Evolutionary conservation across 805 yeast genomes (phyloP).

Genomic region (Metschnikowia santaceciliae): DNA sequence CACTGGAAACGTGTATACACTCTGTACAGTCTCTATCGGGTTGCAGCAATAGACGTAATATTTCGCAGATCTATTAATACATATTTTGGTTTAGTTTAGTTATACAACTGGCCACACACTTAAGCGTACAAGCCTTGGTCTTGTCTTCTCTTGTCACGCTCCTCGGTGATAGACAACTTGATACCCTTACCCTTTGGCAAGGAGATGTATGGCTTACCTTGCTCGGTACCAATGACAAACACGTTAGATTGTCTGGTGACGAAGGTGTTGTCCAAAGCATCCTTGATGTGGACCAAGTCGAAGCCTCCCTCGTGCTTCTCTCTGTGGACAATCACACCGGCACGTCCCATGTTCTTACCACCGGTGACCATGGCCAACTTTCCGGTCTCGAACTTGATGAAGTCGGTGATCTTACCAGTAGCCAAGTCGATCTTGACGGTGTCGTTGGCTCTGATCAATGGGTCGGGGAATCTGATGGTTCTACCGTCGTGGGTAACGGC

Average conservation of each 20-base stretch:
- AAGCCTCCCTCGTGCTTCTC: slow-evolving; percentile 98
- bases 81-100: slow-evolving; percentile 1
- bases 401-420: slow-evolving; percentile 88
- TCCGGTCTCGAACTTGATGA: slow-evolving; percentile 87
- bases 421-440: slow-evolving; percentile 96
- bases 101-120: not conserved
- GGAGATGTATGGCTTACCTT: slow-evolving; percentile 89
- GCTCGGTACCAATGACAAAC: slow-evolving; percentile 86
- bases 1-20: not conserved
- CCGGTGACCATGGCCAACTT: slow-evolving; percentile 91
- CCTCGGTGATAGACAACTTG: slow-evolving; percentile 92
- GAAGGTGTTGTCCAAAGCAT: slow-evolving; percentile 88
- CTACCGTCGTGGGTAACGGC: slow-evolving; percentile 99
- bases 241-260: slow-evolving; percentile 93
- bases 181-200: slow-evolving; percentile 99
- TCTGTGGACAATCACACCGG: slow-evolving; percentile 93
- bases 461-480: slow-evolving; percentile 99
- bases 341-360: slow-evolving; percentile 98
- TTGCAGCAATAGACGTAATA: not conserved
- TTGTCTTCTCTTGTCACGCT: slow-evolving; percentile 98
- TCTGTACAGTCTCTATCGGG: not conserved
- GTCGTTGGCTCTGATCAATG: slow-evolving; percentile 94
- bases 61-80: slow-evolving; percentile 3
- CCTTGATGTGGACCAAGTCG: slow-evolving; percentile 96
- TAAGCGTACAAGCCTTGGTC: slow-evolving; percentile 36